Evolutionary conservation across 257 asterid genomes (phyloP).

Genomic region (Nicotiana tabacum): DNA sequence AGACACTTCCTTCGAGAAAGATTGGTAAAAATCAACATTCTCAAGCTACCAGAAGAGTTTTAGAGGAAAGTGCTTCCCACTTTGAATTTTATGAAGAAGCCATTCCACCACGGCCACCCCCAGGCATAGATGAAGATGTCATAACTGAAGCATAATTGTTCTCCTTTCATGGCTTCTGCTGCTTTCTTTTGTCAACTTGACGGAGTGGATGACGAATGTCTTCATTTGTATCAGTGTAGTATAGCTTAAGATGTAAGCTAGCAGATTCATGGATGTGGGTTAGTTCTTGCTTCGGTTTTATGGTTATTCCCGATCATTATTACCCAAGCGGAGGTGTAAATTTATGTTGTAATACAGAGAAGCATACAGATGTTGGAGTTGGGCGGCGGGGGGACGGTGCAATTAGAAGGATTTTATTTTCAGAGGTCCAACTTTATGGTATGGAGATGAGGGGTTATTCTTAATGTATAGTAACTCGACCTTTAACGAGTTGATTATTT

Average conservation of each 20-base stretch:
- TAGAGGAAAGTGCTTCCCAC: conserved; percentile 22
- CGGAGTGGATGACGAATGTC: conserved; percentile 4
- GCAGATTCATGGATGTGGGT: conserved; percentile 31
- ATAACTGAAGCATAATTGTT: conserved; percentile 43
- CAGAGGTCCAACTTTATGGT: conserved; percentile 21
- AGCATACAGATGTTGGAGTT: background rate
- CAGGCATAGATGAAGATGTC: conserved; percentile 43
- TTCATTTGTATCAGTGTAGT: conserved; percentile 14
- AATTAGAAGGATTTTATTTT: conserved; percentile 14
- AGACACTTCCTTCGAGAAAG: conserved; percentile 59
- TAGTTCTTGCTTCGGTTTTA: conserved; percentile 29
- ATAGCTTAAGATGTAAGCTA: conserved; percentile 53
- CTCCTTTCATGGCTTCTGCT: conserved; percentile 50
- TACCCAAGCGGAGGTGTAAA: conserved; percentile 98
- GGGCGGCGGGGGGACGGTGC: conserved; percentile 12
- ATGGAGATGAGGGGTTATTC: conserved; percentile 18
- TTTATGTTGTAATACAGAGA: conserved; percentile 23
- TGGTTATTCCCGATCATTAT: conserved; percentile 90
- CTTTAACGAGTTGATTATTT: conserved; percentile 19
- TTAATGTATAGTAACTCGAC: conserved; percentile 33
- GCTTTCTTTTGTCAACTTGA: conserved; percentile 37
- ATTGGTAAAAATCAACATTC: conserved; percentile 40
- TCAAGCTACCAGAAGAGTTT: conserved; percentile 49
- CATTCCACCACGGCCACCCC: conserved; percentile 82
- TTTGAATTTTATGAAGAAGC: conserved; percentile 44